These are phyloP conservation scores for Neurospora sp. DNA, from an alignment of 2,329 filamentous ascomycete genomes.

Conservation along the genomic window DNA sequence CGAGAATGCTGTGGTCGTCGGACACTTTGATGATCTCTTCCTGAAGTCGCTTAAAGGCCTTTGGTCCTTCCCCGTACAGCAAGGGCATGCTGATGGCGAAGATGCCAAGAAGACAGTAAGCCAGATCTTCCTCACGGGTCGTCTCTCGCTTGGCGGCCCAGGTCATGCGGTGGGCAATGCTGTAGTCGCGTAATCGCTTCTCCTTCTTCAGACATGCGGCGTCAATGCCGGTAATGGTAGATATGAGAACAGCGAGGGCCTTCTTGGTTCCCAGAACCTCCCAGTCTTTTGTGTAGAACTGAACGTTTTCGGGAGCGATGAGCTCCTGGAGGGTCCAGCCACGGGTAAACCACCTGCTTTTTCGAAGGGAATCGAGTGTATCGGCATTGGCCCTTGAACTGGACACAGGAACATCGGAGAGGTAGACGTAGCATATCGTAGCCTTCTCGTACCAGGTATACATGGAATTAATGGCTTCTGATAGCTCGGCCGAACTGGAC, in stretches of 20 bases:
- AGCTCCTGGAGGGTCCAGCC: conserved; percentile 7
- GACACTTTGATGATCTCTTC: conserved; percentile 21
- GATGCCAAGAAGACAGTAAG: conserved; percentile 32
- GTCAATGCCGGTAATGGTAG: conserved; percentile 3
- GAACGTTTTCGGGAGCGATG: neutral
- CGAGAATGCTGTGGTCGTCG: conserved; percentile 2
- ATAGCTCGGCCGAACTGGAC: conserved; percentile 21
- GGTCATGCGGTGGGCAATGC: conserved; percentile 27
- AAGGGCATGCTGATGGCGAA: conserved; percentile 33
- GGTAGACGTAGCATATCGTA: conserved; percentile 22
- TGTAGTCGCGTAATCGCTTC: conserved; percentile 8
- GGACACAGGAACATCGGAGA: conserved; percentile 18
- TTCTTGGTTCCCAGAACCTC: conserved; percentile 3
- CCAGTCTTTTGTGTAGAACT: conserved; percentile 12
- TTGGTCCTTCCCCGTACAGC: conserved; percentile 27
- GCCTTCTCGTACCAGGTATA: conserved; percentile 20
- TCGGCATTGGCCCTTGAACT: neutral
- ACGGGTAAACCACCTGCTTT: conserved; percentile 5
- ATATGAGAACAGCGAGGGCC: conserved; percentile 9
- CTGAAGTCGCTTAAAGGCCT: conserved; percentile 21
- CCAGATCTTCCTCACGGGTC: conserved; percentile 25
- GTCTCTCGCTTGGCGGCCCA: conserved; percentile 26
- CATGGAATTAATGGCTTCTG: conserved; percentile 26
- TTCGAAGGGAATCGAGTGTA: neutral
- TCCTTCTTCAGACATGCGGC: neutral